A percentile compares a stretch with the other conserved stretches of the same genome.
phyloP scores from a whole-genome alignment of 2,329 filamentous ascomycete species.

The Ceratocystis cacaofunesta region DNA sequence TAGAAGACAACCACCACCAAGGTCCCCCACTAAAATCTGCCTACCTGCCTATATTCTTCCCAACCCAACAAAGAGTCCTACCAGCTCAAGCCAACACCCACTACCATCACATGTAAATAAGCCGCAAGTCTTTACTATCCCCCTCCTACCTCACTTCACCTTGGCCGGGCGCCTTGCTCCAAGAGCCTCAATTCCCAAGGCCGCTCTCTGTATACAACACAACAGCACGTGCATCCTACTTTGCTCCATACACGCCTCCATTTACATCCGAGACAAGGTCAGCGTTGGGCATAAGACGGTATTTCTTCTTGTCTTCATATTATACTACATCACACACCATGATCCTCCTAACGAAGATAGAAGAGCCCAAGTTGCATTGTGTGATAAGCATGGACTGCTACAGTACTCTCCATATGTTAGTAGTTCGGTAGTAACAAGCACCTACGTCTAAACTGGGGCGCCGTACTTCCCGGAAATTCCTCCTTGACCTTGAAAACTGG shows the following conservation, averaged over 20 bases:
- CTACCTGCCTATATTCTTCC: neutral
- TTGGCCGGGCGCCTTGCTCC: neutral
- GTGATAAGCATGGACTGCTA: neutral
- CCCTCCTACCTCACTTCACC: neutral
- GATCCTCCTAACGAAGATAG: neutral
- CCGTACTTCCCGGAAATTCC: constrained; percentile 1
- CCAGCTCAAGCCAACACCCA: neutral
- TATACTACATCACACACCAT: neutral
- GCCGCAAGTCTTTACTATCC: neutral
- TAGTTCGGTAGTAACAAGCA: neutral
- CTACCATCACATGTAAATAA: neutral
- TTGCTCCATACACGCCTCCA: neutral
- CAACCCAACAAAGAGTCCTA: neutral
- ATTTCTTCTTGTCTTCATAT: neutral
- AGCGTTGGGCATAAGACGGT: neutral
- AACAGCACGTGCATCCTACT: too few species aligned
- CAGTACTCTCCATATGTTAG: constrained; percentile 7
- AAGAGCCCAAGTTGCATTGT: neutral
- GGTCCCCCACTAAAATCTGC: neutral
- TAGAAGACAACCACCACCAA: neutral
- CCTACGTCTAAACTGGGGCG: constrained; percentile 5
- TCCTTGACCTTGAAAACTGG: neutral
- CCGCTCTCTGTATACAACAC: neutral
- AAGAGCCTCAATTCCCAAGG: neutral
- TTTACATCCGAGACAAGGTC: neutral